Conservation (phyloP, 2,329 filamentous ascomycete genomes). For the Macrophomina pseudophaseolina region DNA sequence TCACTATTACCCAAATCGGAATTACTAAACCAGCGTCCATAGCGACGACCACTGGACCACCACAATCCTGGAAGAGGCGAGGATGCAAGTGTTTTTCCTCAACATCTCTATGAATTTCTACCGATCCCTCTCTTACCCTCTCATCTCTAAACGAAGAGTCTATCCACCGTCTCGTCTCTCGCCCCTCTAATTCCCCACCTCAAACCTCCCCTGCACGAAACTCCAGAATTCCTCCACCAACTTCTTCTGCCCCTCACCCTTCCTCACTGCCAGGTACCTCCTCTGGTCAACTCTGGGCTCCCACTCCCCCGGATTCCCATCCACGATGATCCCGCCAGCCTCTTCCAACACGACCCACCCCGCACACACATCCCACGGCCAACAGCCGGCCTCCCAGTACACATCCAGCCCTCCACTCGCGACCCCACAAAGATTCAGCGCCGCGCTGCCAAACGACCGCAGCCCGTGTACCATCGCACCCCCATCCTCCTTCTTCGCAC, state of each 20-base stretch:
- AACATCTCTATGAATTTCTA: background rate
- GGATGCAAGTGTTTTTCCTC: background rate
- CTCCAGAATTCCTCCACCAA: conserved; percentile 57
- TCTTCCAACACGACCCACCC: conserved; percentile 78
- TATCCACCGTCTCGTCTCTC: no score
- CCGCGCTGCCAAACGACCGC: conserved; percentile 73
- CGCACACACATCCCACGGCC: conserved; percentile 85
- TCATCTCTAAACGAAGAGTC: no score
- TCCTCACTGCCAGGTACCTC: conserved; percentile 58
- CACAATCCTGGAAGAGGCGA: background rate
- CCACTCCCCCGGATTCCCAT: conserved; percentile 77
- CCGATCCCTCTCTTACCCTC: no score
- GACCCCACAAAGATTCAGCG: conserved; percentile 74
- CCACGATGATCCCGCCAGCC: conserved; percentile 73
- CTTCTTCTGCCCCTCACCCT: conserved; percentile 51
- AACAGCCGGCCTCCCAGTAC: conserved; percentile 85
- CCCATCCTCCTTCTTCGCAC: conserved; percentile 61
- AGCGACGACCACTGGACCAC: no score
- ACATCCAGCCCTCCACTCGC: conserved; percentile 73
- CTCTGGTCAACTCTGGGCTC: conserved; percentile 61
- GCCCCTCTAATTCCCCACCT: conserved; percentile 41
- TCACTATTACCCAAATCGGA: no score
- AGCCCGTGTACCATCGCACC: conserved; percentile 79
- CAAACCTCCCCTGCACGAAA: conserved; percentile 50
- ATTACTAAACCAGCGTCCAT: no score